These are phyloP conservation scores for Nidularia pulvinata DNA, from an alignment of 768 basidiomycete species.

Conservation along the genomic window DNA sequence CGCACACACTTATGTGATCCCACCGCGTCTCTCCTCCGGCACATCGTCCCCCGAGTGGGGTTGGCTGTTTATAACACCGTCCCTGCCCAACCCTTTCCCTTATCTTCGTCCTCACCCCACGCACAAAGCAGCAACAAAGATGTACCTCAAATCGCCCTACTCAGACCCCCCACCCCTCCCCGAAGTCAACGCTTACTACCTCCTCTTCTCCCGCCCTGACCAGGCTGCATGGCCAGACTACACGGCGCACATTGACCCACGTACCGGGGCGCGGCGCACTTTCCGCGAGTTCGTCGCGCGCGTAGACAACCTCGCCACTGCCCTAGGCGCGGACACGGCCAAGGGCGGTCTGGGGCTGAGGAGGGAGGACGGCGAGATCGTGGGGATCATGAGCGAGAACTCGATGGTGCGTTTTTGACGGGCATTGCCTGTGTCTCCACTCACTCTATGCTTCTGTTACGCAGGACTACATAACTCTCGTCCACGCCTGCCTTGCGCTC, in stretches of 20 bases:
- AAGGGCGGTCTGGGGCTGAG: conserved; percentile 59
- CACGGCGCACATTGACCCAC: conserved; percentile 53
- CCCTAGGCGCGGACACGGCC: conserved; percentile 40
- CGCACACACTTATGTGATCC: too few relatives aligned
- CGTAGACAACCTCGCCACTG: conserved; percentile 57
- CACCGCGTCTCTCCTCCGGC: too few relatives aligned
- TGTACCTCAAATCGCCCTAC: conserved; percentile 48
- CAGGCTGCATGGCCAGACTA: conserved; percentile 57
- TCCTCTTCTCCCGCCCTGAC: conserved; percentile 54
- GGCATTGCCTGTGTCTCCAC: background rate
- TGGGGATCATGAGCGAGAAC: conserved; percentile 74
- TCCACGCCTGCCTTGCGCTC: conserved; percentile 25
- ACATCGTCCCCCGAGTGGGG: too few relatives aligned
- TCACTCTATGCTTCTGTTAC: too few relatives aligned
- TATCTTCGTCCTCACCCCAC: too few relatives aligned
- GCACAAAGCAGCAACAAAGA: background rate
- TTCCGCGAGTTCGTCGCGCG: conserved; percentile 49
- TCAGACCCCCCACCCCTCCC: conserved; percentile 49
- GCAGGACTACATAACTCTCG: conserved; percentile 31
- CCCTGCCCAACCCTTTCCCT: too few relatives aligned
- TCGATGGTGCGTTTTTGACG: conserved; percentile 45
- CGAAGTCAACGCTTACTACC: conserved; percentile 52
- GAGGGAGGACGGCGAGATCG: conserved; percentile 47
- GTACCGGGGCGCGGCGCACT: conserved; percentile 43
- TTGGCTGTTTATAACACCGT: too few relatives aligned